These are phyloP conservation scores for Fonsecaea nubica DNA, from an alignment of 2,329 filamentous ascomycete genomes.

Conservation along the genomic window DNA sequence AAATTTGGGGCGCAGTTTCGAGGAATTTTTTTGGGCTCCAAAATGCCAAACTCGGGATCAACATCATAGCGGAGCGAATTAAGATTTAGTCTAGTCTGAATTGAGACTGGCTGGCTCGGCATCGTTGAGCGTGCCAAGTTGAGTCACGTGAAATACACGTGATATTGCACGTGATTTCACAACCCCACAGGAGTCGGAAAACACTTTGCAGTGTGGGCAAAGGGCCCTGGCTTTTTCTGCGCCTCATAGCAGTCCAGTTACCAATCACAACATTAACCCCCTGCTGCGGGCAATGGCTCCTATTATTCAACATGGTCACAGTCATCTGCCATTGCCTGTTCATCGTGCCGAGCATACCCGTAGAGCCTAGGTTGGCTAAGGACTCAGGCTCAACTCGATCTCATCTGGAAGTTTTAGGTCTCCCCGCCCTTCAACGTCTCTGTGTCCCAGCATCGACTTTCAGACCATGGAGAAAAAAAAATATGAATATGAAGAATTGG, in stretches of 20 bases:
- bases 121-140: neutral
- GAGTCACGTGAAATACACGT: neutral
- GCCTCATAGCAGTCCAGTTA: neutral
- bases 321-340: neutral
- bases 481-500: neutral
- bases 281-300: neutral
- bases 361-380: neutral
- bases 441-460: neutral
- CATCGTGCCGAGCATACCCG: neutral
- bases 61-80: neutral
- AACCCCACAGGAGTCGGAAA: neutral
- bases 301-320: neutral
- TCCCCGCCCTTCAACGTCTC: neutral
- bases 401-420: neutral
- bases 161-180: neutral
- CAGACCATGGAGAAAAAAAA: neutral
- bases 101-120: neutral
- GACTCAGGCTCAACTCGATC: neutral
- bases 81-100: neutral
- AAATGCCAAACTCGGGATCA: neutral
- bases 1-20: constrained; percentile 8
- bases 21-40: constrained; percentile 8
- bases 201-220: neutral
- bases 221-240: neutral
- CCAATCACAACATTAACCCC: constrained; percentile 1